These are phyloP conservation scores for Leptodontidium sp. DNA, from an alignment of 2,329 filamentous ascomycete species.

Conservation along the genomic window DNA sequence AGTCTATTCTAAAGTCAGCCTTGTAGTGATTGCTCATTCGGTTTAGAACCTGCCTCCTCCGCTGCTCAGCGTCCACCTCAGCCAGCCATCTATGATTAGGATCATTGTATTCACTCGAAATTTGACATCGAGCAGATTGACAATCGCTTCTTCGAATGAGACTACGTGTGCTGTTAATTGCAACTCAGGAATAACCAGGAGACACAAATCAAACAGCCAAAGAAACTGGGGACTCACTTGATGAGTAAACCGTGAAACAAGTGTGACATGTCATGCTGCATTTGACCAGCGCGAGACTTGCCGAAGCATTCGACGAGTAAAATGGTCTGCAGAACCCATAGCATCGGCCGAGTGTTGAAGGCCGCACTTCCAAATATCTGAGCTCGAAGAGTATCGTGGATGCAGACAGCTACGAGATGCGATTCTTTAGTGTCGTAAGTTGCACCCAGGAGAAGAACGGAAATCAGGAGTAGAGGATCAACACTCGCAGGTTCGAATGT, in stretches of 20 bases:
- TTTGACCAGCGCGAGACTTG: conserved; percentile 67
- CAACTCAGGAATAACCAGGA: background rate
- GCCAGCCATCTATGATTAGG: conserved; percentile 46
- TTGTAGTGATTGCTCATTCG: background rate
- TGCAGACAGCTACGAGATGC: conserved; percentile 67
- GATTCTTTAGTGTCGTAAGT: conserved; percentile 66
- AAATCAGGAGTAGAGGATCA: conserved; percentile 61
- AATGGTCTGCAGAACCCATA: conserved; percentile 69
- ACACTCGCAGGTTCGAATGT: conserved; percentile 61
- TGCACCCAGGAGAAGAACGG: conserved; percentile 66
- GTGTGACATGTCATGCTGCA: conserved; percentile 70
- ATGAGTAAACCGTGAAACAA: conserved; percentile 64
- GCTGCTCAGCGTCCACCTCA: conserved; percentile 53
- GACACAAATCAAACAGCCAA: background rate
- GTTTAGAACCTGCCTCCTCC: conserved; percentile 55
- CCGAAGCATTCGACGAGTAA: conserved; percentile 71
- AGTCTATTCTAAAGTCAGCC: conserved; percentile 48
- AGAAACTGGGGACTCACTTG: conserved; percentile 47
- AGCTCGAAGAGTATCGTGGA: conserved; percentile 66
- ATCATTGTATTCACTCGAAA: conserved; percentile 51
- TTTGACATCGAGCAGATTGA: conserved; percentile 59
- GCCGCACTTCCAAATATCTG: conserved; percentile 65
- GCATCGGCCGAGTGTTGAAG: conserved; percentile 64
- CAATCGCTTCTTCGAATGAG: conserved; percentile 61
- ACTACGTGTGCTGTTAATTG: conserved; percentile 25